A percentile compares a stretch with the other conserved stretches of the same genome.
Evolutionary conservation across 331 rosid species (phyloP).

Genomic region (Dryas integrifolia): DNA sequence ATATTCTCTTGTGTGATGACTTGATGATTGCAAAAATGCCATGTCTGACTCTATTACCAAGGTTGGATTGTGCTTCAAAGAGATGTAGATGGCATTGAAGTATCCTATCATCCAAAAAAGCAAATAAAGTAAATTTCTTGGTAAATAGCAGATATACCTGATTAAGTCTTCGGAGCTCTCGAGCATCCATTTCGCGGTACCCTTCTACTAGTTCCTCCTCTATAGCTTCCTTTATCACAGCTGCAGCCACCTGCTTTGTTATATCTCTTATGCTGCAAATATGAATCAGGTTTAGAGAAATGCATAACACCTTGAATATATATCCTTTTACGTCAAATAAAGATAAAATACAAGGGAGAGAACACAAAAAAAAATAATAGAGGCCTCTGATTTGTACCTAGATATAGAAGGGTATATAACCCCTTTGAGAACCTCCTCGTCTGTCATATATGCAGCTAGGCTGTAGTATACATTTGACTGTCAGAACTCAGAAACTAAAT

Average conservation of each 20-base stretch:
- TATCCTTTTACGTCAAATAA: constrained; percentile 19
- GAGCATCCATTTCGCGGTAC: constrained; percentile 71
- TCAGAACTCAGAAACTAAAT: constrained; percentile 19
- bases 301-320: constrained; percentile 14
- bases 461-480: constrained; percentile 46
- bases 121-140: background rate
- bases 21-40: background rate
- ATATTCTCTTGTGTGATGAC: background rate
- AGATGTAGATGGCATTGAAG: background rate
- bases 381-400: constrained; percentile 42
- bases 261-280: constrained; percentile 88
- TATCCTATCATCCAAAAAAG: background rate
- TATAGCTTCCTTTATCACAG: constrained; percentile 86
- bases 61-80: background rate
- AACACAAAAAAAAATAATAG: background rate
- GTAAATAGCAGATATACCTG: constrained; percentile 41
- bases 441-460: constrained; percentile 91
- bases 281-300: constrained; percentile 27
- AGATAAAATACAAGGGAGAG: background rate
- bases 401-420: constrained; percentile 86
- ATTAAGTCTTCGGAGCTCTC: constrained; percentile 65
- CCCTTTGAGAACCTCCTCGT: constrained; percentile 84
- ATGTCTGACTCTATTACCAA: background rate
- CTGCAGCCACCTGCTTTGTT: constrained; percentile 84
- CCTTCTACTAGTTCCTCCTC: constrained; percentile 94